These are phyloP conservation scores for Brasilioporus rufonigricans DNA, from an alignment of 768 basidiomycete species.

Conservation along the genomic window DNA sequence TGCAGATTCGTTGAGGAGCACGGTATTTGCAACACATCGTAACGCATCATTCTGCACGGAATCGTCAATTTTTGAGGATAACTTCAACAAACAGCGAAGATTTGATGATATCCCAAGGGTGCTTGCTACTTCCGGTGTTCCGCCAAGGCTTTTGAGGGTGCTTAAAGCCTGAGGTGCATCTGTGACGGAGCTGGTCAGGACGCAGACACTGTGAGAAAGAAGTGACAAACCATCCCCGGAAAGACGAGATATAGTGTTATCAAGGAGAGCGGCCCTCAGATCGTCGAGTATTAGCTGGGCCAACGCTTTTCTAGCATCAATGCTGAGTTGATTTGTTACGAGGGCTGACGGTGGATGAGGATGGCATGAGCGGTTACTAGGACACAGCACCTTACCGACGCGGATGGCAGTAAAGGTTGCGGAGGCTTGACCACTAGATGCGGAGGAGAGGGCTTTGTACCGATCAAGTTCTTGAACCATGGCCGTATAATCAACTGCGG, in stretches of 20 bases:
- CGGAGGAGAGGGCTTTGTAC: constrained; percentile 17
- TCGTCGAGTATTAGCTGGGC: constrained; percentile 61
- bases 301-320: constrained; percentile 48
- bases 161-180: constrained; percentile 67
- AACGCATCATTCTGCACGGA: constrained; percentile 66
- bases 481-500: background rate
- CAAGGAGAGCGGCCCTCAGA: constrained; percentile 38
- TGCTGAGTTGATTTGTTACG: constrained; percentile 29
- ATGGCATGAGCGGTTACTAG: constrained; percentile 1
- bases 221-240: constrained; percentile 49
- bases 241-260: constrained; percentile 47
- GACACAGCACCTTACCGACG: constrained; percentile 10
- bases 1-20: constrained; percentile 65
- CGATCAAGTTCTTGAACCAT: constrained; percentile 19
- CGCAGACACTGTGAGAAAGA: background rate
- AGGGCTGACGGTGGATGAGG: constrained; percentile 17
- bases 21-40: constrained; percentile 74
- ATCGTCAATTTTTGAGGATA: constrained; percentile 54
- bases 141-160: constrained; percentile 73
- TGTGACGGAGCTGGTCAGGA: constrained; percentile 28
- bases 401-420: constrained; percentile 14
- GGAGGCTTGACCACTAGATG: constrained; percentile 7
- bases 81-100: constrained; percentile 51
- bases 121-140: constrained; percentile 64
- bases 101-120: constrained; percentile 55